Conservation (phyloP, 2,329 filamentous ascomycete species). For the Hymenoscyphus salicellus region DNA sequence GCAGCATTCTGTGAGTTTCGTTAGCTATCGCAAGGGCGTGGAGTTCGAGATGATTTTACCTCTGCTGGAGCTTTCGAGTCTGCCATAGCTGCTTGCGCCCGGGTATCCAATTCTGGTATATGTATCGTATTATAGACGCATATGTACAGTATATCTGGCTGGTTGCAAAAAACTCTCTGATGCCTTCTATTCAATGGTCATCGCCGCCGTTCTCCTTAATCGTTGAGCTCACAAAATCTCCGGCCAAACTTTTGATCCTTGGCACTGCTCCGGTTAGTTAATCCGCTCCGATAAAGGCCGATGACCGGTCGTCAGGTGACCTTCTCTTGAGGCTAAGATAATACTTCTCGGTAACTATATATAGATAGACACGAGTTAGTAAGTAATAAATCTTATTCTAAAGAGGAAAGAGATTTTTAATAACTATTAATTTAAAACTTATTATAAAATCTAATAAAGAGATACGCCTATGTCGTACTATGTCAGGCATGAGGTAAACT, state of each 20-base stretch:
- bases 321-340: too few species aligned
- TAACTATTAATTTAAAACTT: too few species aligned
- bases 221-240: not conserved
- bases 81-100: conserved; percentile 21
- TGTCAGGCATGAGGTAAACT: too few species aligned
- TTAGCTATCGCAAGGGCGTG: not conserved
- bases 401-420: too few species aligned
- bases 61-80: conserved; percentile 28
- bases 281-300: conserved; percentile 2
- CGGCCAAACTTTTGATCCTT: conserved; percentile 2
- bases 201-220: not conserved
- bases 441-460: too few species aligned
- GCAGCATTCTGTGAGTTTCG: conserved; percentile 24
- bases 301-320: not conserved
- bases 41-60: conserved; percentile 17
- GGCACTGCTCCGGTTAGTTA: not conserved
- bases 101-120: not conserved
- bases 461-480: too few species aligned
- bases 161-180: not conserved
- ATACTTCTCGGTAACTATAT: too few species aligned
- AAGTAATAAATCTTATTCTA: too few species aligned
- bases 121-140: not conserved
- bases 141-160: not conserved
- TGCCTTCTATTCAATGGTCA: not conserved
- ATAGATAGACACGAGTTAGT: not conserved